Conservation (phyloP, 768 basidiomycete species). For the Boletus tomentosulus region DNA sequence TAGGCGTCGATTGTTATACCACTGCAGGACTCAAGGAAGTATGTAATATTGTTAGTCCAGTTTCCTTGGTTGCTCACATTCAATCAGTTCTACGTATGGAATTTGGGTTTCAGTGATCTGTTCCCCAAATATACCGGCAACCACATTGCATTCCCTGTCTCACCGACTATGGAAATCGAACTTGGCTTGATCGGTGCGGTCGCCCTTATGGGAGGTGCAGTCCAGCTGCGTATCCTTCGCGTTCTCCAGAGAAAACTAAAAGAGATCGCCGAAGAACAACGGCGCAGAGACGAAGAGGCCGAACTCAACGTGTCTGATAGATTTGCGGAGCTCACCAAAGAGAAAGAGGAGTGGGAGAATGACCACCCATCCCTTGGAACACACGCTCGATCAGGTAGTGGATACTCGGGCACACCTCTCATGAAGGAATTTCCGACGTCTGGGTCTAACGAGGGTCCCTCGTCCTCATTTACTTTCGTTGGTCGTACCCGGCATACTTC, state of each 20-base stretch:
- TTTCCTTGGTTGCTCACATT: conserved; percentile 9
- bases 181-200: conserved; percentile 84
- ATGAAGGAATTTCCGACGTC: conserved; percentile 59
- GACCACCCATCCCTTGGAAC: conserved; percentile 66
- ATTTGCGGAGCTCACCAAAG: conserved; percentile 59
- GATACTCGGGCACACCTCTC: conserved; percentile 57
- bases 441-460: conserved; percentile 42
- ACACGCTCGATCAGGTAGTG: conserved; percentile 62
- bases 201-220: conserved; percentile 80
- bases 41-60: conserved; percentile 12
- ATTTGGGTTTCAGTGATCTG: conserved; percentile 77
- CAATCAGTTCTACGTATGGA: conserved; percentile 89
- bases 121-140: conserved; percentile 73
- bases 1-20: conserved; percentile 93
- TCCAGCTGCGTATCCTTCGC: conserved; percentile 83
- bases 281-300: conserved; percentile 66
- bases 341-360: conserved; percentile 83
- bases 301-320: conserved; percentile 70
- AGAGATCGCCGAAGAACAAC: conserved; percentile 75
- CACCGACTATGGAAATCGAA: conserved; percentile 91
- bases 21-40: conserved; percentile 93
- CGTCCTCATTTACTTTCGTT: conserved; percentile 47
- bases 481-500: conserved; percentile 61
- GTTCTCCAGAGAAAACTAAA: conserved; percentile 74
- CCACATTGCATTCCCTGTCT: conserved; percentile 73